Percentiles rank a stretch among this genome's conserved stretches.
Evolutionary conservation across 2,329 filamentous ascomycete species (phyloP).

Genomic region (Colletotrichum tropicale): DNA sequence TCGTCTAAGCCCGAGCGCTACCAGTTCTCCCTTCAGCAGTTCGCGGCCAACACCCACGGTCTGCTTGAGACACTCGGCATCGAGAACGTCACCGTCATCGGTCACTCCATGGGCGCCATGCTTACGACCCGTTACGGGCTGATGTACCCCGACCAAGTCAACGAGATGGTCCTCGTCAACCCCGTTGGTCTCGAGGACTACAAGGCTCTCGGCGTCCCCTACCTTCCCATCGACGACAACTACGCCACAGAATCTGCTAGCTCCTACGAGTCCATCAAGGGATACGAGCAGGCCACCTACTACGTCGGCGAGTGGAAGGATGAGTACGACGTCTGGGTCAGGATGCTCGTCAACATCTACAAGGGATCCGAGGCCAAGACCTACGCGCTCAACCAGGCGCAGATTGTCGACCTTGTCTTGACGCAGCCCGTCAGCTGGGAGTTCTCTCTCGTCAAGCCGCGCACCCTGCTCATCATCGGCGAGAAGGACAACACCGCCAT

Average conservation of each 20-base stretch:
- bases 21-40: conserved; percentile 57
- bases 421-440: conserved; percentile 57
- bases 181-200: conserved; percentile 61
- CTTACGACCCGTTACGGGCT: conserved; percentile 54
- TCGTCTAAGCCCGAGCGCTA: conserved; percentile 55
- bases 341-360: conserved; percentile 59
- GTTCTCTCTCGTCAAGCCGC: conserved; percentile 47
- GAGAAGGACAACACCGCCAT: conserved; percentile 59
- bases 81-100: conserved; percentile 49
- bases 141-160: conserved; percentile 49
- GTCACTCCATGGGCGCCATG: conserved; percentile 62
- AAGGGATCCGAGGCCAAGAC: conserved; percentile 42
- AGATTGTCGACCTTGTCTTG: conserved; percentile 59
- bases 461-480: conserved; percentile 54
- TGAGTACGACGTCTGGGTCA: conserved; percentile 58
- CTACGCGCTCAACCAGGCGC: conserved; percentile 53
- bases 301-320: conserved; percentile 52
- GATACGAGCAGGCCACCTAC: conserved; percentile 52
- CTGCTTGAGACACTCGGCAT: conserved; percentile 49
- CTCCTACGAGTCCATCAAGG: conserved; percentile 47
- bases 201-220: conserved; percentile 52
- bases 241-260: conserved; percentile 41
- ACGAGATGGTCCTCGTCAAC: conserved; percentile 52
- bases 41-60: conserved; percentile 54
- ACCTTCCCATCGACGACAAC: conserved; percentile 44